Percentiles rank a stretch among this genome's conserved stretches.
Conservation (phyloP, 176 grass and related monocot genomes). For the Aegilops umbellulata region DNA sequence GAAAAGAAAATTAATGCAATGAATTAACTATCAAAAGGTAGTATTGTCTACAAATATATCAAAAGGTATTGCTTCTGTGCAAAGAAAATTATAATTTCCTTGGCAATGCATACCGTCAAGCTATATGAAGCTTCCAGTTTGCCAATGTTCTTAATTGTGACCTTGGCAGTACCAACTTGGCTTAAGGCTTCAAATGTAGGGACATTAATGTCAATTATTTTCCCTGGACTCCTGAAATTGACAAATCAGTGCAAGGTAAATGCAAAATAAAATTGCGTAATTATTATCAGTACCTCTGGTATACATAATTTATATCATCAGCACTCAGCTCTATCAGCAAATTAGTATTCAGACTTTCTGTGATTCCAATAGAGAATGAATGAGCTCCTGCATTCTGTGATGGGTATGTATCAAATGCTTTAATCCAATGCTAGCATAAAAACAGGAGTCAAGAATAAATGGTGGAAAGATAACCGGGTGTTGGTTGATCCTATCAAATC, state of each 20-base stretch:
- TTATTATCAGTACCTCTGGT: conserved; percentile 67
- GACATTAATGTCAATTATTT: conserved; percentile 53
- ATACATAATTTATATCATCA: conserved; percentile 87
- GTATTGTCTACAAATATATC: neutral
- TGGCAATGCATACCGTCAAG: conserved; percentile 63
- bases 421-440: conserved; percentile 8
- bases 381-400: conserved; percentile 64
- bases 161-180: conserved; percentile 68
- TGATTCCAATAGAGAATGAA: conserved; percentile 79
- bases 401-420: conserved; percentile 24
- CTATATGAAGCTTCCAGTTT: conserved; percentile 87
- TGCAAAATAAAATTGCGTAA: conserved; percentile 1
- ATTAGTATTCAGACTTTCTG: conserved; percentile 64
- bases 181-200: conserved; percentile 82
- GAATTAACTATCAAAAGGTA: neutral
- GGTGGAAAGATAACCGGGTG: conserved; percentile 63
- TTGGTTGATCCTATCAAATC: conserved; percentile 85
- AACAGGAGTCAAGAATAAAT: neutral
- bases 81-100: conserved; percentile 1
- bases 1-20: neutral
- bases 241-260: conserved; percentile 7
- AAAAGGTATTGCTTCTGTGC: neutral
- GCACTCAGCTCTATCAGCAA: conserved; percentile 80
- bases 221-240: conserved; percentile 80
- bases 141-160: conserved; percentile 73